A percentile compares a stretch with the other conserved stretches of the same genome.
phyloP scores from a whole-genome alignment of 2,329 filamentous ascomycete genomes.

The Metarhizium humberi region DNA sequence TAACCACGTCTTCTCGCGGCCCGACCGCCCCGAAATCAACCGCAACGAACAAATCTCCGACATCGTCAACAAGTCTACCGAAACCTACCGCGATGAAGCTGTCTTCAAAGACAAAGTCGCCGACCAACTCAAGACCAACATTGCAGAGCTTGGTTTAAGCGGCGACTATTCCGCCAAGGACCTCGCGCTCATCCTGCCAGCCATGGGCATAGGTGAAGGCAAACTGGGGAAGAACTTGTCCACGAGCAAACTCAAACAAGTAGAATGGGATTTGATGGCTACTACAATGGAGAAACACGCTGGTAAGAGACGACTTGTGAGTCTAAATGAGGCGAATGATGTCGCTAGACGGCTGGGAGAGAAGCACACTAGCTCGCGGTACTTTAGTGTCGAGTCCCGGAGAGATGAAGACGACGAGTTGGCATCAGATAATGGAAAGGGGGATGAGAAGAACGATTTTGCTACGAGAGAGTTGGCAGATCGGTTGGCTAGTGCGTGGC shows the following conservation, averaged over 20 bases:
- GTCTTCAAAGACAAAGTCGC: slow-evolving; percentile 7
- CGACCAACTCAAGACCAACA: slow-evolving; percentile 11
- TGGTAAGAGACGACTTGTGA: slow-evolving; percentile 39
- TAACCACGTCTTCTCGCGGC: slow-evolving; percentile 23
- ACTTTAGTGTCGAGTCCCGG: slow-evolving; percentile 24
- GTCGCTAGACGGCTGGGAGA: slow-evolving; percentile 47
- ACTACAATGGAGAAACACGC: slow-evolving; percentile 21
- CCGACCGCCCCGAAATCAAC: slow-evolving; percentile 3
- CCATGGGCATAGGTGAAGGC: slow-evolving; percentile 16
- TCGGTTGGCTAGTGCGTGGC: slow-evolving; percentile 12
- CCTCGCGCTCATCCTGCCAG: slow-evolving; percentile 15
- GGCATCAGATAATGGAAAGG: slow-evolving; percentile 13
- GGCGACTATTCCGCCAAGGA: slow-evolving; percentile 17
- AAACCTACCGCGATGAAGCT: slow-evolving; percentile 1
- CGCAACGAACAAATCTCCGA: slow-evolving; percentile 4
- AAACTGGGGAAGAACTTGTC: slow-evolving; percentile 3
- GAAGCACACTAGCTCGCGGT: slow-evolving; percentile 29
- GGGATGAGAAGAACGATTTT: slow-evolving; percentile 20
- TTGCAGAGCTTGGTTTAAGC: slow-evolving; percentile 17
- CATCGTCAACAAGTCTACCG: slow-evolving; percentile 7
- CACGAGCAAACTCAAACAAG: slow-evolving; percentile 9
- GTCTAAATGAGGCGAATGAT: slow-evolving; percentile 47
- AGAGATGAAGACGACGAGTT: slow-evolving; percentile 15
- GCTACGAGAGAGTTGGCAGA: slow-evolving; percentile 14
- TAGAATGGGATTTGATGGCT: slow-evolving; percentile 25